Conservation (phyloP, 2,329 filamentous ascomycete species). For the Amesomyces nigricolor region DNA sequence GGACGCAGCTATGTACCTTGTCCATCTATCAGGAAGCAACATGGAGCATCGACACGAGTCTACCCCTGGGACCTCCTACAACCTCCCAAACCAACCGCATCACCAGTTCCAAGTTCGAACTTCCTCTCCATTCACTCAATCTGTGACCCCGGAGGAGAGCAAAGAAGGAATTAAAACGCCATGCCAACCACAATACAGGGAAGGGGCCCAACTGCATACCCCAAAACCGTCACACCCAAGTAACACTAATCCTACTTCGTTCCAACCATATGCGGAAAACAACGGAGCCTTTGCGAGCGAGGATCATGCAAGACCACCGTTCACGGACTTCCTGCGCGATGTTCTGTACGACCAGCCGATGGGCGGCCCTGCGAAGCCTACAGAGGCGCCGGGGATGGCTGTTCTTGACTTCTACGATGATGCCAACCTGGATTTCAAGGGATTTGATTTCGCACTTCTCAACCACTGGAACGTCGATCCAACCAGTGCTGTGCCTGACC, state of each 20-base stretch:
- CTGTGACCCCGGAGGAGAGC: constrained; percentile 18
- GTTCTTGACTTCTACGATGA: constrained; percentile 48
- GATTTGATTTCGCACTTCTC: constrained; percentile 47
- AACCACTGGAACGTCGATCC: constrained; percentile 45
- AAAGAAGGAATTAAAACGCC: constrained; percentile 28
- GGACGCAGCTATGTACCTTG: constrained; percentile 39
- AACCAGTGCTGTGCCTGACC: constrained; percentile 27
- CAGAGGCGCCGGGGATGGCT: constrained; percentile 38
- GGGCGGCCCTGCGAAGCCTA: constrained; percentile 30
- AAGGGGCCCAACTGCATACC: constrained; percentile 33
- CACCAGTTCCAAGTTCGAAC: neutral
- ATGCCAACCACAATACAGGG: constrained; percentile 28
- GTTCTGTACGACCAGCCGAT: constrained; percentile 45
- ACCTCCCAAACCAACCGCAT: constrained; percentile 10
- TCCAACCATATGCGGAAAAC: constrained; percentile 11
- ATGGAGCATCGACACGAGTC: constrained; percentile 20
- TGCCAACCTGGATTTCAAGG: constrained; percentile 45
- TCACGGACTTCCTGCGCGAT: constrained; percentile 47
- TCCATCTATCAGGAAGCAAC: constrained; percentile 39
- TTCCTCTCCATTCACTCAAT: neutral
- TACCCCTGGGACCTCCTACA: constrained; percentile 17
- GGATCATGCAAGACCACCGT: constrained; percentile 36
- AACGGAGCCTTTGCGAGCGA: constrained; percentile 17
- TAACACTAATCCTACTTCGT: neutral
- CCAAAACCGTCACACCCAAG: constrained; percentile 32